Conservation (phyloP, 331 rosid species). For the Dryas integrifolia region DNA sequence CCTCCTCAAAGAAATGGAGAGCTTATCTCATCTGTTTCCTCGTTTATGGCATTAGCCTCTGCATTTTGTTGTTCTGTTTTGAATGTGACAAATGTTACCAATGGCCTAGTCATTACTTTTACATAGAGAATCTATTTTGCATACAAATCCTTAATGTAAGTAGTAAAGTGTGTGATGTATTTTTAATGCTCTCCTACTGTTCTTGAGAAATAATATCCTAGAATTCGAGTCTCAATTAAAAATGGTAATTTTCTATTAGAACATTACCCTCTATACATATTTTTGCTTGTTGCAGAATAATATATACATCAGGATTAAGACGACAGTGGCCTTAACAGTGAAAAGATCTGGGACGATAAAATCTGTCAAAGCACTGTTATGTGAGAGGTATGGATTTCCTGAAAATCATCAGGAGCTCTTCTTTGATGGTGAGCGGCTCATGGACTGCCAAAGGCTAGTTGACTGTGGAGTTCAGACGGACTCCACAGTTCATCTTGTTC, state of each 20-base stretch:
- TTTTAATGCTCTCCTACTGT: not conserved
- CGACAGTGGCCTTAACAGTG: constrained; percentile 1
- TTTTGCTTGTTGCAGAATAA: constrained; percentile 11
- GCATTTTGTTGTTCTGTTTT: not conserved
- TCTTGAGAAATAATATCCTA: not conserved
- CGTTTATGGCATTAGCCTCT: not conserved
- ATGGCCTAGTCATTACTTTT: not conserved
- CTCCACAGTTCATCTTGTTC: constrained; percentile 15
- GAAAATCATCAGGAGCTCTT: constrained; percentile 16
- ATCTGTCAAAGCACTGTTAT: constrained; percentile 17
- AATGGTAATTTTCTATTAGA: not conserved
- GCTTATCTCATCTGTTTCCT: not conserved
- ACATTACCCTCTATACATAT: not conserved
- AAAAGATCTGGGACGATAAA: constrained; percentile 14
- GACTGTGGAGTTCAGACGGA: constrained; percentile 20
- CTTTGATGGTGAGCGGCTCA: constrained; percentile 1
- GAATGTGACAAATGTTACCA: not conserved
- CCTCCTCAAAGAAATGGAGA: not conserved
- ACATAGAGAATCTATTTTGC: not conserved
- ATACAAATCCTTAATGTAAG: not conserved
- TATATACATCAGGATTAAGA: constrained; percentile 12
- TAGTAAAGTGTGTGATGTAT: not conserved
- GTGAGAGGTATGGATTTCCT: not conserved
- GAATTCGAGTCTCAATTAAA: not conserved
- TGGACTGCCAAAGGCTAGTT: constrained; percentile 1